Conservation (phyloP, 176 grass and related monocot genomes). For the Oryza nivara region DNA sequence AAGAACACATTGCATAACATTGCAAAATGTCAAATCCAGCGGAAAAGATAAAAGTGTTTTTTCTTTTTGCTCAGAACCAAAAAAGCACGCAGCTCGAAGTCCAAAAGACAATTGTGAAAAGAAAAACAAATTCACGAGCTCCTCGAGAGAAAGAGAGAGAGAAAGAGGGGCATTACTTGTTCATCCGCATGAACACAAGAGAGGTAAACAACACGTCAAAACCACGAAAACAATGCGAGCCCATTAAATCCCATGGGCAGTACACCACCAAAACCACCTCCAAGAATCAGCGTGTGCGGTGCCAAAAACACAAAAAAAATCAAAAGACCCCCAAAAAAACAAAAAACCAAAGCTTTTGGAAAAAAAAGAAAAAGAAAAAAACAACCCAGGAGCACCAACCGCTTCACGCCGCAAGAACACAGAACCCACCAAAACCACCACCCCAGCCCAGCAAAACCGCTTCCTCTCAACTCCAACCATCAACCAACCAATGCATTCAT, state of each 20-base stretch:
- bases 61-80: neutral
- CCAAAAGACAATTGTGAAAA: neutral
- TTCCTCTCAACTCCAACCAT: neutral
- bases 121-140: neutral
- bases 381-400: neutral
- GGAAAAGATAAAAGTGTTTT: neutral
- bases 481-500: neutral
- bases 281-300: no score
- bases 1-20: neutral
- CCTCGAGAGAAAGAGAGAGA: no score
- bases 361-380: no score
- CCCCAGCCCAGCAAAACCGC: neutral
- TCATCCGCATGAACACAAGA: neutral
- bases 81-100: neutral
- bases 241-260: neutral
- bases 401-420: slow-evolving; percentile 1
- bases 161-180: neutral
- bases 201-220: neutral
- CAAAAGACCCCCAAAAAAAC: neutral
- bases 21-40: neutral
- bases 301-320: neutral
- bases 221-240: neutral
- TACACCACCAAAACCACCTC: no score
- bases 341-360: neutral
- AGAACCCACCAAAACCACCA: slow-evolving; percentile 9